phyloP scores from a whole-genome alignment of 2,329 filamentous ascomycete genomes.

The Aspergillus alliaceus region DNA sequence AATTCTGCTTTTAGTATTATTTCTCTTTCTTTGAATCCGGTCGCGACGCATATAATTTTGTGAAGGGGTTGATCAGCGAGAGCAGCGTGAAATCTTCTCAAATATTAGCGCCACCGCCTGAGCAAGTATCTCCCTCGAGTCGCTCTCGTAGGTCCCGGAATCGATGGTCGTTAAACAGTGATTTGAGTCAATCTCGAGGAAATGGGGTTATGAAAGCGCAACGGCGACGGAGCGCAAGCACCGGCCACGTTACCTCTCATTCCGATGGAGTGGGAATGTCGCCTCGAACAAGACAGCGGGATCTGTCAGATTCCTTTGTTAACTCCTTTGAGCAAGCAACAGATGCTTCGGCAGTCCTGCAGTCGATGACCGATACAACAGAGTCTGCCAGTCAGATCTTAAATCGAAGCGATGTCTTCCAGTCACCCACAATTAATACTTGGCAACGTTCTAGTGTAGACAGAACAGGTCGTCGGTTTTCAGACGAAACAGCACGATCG shows the following conservation, averaged over 20 bases:
- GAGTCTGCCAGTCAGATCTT: conserved; percentile 91
- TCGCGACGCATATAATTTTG: conserved; percentile 75
- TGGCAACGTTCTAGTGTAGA: conserved; percentile 30
- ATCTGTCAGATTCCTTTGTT: conserved; percentile 72
- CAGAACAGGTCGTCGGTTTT: conserved; percentile 29
- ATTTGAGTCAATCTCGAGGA: conserved; percentile 10
- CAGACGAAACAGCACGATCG: conserved; percentile 37
- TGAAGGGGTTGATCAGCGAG: conserved; percentile 71
- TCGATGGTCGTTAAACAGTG: conserved; percentile 24
- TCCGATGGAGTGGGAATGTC: conserved; percentile 51
- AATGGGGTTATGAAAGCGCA: conserved; percentile 15
- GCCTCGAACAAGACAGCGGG: conserved; percentile 55
- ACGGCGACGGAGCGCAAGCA: conserved; percentile 63
- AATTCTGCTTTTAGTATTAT: conserved; percentile 69
- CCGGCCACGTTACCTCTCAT: conserved; percentile 54
- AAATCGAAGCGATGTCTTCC: conserved; percentile 82
- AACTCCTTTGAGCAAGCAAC: conserved; percentile 73
- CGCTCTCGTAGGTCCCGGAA: conserved; percentile 16
- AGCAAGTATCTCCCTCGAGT: conserved; percentile 16
- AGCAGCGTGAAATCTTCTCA: conserved; percentile 50
- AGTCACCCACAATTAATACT: conserved; percentile 66
- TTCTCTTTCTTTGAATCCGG: conserved; percentile 93
- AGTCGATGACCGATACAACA: conserved; percentile 69
- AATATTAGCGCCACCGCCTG: conserved; percentile 19
- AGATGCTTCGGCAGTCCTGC: conserved; percentile 68